Conservation (phyloP, 768 basidiomycete genomes). For the Podaxis mareebaensis region DNA sequence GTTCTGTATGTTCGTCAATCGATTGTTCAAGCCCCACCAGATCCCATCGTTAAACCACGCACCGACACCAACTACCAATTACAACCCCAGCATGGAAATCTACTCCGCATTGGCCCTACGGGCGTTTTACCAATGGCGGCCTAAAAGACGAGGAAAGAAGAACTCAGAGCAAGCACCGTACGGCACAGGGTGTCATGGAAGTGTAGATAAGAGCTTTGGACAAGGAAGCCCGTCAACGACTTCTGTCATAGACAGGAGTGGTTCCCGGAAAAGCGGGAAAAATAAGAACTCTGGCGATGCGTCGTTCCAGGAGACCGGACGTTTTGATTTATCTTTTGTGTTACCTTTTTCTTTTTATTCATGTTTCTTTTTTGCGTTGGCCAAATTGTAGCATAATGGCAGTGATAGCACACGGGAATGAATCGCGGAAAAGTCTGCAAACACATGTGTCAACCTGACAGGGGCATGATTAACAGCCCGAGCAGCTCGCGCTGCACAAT, state of each 20-base stretch:
- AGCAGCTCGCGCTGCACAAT: too few relatives aligned
- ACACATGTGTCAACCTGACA: too few relatives aligned
- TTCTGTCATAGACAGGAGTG: background rate
- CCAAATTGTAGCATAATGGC: background rate
- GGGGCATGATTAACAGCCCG: too few relatives aligned
- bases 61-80: background rate
- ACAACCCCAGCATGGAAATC: background rate
- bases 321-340: background rate
- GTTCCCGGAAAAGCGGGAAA: background rate
- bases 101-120: background rate
- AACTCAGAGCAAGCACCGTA: too few relatives aligned
- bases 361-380: background rate
- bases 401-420: too few relatives aligned
- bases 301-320: background rate
- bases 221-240: background rate
- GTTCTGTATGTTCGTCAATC: background rate
- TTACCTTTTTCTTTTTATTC: background rate
- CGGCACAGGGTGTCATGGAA: background rate
- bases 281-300: background rate
- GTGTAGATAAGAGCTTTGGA: background rate
- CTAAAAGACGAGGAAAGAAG: background rate
- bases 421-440: too few relatives aligned
- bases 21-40: background rate
- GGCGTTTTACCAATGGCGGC: background rate
- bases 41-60: background rate